phyloP scores from a whole-genome alignment of 2,329 filamentous ascomycete species.

The Xylaria hypoxylon region DNA sequence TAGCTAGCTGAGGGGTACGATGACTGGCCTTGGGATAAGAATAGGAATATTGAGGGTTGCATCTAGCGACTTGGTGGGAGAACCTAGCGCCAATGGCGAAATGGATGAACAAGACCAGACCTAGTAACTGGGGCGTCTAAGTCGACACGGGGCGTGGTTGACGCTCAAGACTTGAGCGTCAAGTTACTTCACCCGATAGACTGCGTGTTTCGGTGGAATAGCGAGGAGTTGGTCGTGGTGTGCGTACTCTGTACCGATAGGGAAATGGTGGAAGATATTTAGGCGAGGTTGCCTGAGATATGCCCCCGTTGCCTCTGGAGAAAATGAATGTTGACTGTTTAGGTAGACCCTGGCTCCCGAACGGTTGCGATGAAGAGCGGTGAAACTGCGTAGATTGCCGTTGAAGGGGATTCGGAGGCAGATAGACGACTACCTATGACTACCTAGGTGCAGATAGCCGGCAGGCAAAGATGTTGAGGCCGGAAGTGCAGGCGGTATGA shows the following conservation, averaged over 20 bases:
- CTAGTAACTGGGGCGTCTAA: background rate
- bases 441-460: slow-evolving; percentile 2
- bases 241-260: slow-evolving; percentile 7
- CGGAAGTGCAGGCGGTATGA: background rate
- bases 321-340: slow-evolving; percentile 8
- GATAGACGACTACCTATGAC: background rate
- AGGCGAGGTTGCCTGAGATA: background rate
- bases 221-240: background rate
- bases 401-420: slow-evolving; percentile 1
- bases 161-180: too few relatives aligned
- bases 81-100: background rate
- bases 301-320: background rate
- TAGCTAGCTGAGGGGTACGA: slow-evolving; percentile 11
- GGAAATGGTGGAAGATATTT: background rate
- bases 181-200: background rate
- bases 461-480: slow-evolving; percentile 3
- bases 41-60: background rate
- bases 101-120: background rate
- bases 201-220: slow-evolving; percentile 10
- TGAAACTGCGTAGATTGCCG: slow-evolving; percentile 5
- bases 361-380: background rate
- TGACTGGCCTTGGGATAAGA: background rate
- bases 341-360: slow-evolving; percentile 2
- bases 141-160: background rate
- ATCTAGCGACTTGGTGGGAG: background rate